Conservation (phyloP, 805 yeast species). For the Candida pini region DNA sequence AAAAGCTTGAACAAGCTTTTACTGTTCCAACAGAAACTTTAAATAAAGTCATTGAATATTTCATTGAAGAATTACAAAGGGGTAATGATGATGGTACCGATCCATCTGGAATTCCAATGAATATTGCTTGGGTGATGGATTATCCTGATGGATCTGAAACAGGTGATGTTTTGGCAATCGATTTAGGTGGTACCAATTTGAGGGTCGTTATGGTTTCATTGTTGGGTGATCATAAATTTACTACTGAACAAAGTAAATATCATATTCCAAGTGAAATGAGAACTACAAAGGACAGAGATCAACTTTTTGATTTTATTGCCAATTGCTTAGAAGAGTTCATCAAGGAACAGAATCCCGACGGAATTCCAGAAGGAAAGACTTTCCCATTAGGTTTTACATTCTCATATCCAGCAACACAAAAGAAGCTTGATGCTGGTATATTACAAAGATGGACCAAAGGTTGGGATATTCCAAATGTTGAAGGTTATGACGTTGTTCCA, state of each 20-base stretch:
- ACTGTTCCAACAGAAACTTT: slow-evolving; percentile 38
- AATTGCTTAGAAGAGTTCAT: slow-evolving; percentile 72
- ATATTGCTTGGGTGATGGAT: slow-evolving; percentile 55
- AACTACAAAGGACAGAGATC: slow-evolving; percentile 68
- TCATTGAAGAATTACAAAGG: slow-evolving; percentile 45
- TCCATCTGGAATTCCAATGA: slow-evolving; percentile 51
- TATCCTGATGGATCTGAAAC: slow-evolving; percentile 54
- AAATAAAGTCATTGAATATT: slow-evolving; percentile 41
- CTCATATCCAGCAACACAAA: slow-evolving; percentile 86
- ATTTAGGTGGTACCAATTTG: slow-evolving; percentile 59
- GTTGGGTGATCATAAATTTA: slow-evolving; percentile 79
- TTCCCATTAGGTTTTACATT: slow-evolving; percentile 94
- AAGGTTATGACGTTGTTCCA: slow-evolving; percentile 92
- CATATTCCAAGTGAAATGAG: slow-evolving; percentile 74
- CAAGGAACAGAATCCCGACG: slow-evolving; percentile 62
- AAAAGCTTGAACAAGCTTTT: slow-evolving; percentile 33
- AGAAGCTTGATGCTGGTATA: slow-evolving; percentile 76
- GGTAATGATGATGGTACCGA: slow-evolving; percentile 47
- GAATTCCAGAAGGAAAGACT: slow-evolving; percentile 43
- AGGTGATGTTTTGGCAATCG: slow-evolving; percentile 56
- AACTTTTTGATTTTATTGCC: slow-evolving; percentile 86
- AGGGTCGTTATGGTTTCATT: slow-evolving; percentile 45
- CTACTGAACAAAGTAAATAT: slow-evolving; percentile 84
- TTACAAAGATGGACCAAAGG: slow-evolving; percentile 99
- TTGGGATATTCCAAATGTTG: slow-evolving; percentile 90